A percentile compares a stretch with the other conserved stretches of the same genome.
Evolutionary conservation across 176 grass and related monocot genomes (phyloP).

Genomic region (Oryza coarctata): DNA sequence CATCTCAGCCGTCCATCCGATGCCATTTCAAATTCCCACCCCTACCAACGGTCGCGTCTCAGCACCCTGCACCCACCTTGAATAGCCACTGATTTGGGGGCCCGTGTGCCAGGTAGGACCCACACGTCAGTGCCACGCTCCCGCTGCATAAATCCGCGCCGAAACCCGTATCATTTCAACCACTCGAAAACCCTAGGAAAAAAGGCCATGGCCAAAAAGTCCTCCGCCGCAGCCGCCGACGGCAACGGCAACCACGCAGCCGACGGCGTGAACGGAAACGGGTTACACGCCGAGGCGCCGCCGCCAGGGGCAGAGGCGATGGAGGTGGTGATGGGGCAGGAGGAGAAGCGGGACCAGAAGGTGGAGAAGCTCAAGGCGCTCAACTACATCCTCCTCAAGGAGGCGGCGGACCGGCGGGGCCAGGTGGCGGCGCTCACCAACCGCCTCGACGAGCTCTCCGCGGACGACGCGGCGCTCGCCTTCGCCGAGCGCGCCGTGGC

Average conservation of each 20-base stretch:
- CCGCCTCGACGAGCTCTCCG: slow-evolving; percentile 46
- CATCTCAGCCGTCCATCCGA: slow-evolving; percentile 29
- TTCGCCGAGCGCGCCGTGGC: slow-evolving; percentile 41
- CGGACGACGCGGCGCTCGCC: slow-evolving; percentile 37
- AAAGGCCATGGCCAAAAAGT: slow-evolving; percentile 63
- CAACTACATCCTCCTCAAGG: slow-evolving; percentile 63
- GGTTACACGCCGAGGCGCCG: neutral
- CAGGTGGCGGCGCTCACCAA: slow-evolving; percentile 47
- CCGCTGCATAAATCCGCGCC: slow-evolving; percentile 17
- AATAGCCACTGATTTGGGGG: neutral
- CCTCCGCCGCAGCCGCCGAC: slow-evolving; percentile 2
- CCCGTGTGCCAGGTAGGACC: fast-evolving
- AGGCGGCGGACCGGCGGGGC: slow-evolving; percentile 54
- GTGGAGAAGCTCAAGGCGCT: slow-evolving; percentile 60
- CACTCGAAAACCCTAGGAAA: slow-evolving; percentile 34
- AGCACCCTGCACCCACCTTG: neutral
- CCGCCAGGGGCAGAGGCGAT: neutral
- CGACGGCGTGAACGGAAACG: neutral
- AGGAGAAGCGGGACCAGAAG: slow-evolving; percentile 21
- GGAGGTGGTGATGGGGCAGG: neutral
- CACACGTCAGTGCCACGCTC: neutral
- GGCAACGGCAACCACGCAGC: slow-evolving; percentile 7
- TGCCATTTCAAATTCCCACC: slow-evolving; percentile 35
- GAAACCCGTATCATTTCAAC: slow-evolving; percentile 4
- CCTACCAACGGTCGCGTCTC: slow-evolving; percentile 40